Evolutionary conservation across 1,284 basidiomycete species (phyloP), one percentile per base, ranked within the genome.

Genomic region (Ceratobasidium sp.): DNA sequence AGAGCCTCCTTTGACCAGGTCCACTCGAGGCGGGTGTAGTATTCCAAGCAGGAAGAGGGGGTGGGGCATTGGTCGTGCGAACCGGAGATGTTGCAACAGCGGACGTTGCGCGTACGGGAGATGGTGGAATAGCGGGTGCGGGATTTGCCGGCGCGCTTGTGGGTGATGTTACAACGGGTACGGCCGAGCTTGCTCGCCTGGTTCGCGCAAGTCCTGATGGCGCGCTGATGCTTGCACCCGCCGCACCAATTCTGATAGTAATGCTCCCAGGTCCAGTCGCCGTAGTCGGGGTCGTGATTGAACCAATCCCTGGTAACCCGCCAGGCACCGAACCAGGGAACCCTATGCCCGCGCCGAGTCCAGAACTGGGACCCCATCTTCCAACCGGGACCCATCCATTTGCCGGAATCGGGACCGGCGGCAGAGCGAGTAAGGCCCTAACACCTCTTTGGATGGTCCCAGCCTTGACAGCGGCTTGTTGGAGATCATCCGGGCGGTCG

Each of bases 371-470:
- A 38, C 71, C 71, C 71, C 71, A 75, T 13, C 71, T 61, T 15
- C 61, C 71, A n/a, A 61, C 48, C 28, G 71, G 71, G 2, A 62
- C 61, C 61, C 33, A 38, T 9, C 61, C 61, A 13, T 59, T 48
- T 33, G 59, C 44, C 17, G 71, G 71, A 23, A 75, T 48, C 20
- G 71, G 71, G 10, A 75, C 61, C n/a, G 71, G 71, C 15, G 71
- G 71, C 6, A 75, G 50, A 0, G 52, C 38, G 12, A 75, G 59
- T 1, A 75, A 26, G 4, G 71, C 71, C 20, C 61, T 40, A 17
- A 54, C 48, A 20, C 59, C 71, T n/a, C 71, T 59, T 17, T 64
- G 71, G 17, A 75, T 48, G 2, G 71, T 75, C 1, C 71, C 71
- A 20, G 71, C 71, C n/a, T 65, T 61, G 6, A 75, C 38, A 1